Base-by-base conservation (phyloP, 306 rosid genomes). In the Prunus mume region DNA sequence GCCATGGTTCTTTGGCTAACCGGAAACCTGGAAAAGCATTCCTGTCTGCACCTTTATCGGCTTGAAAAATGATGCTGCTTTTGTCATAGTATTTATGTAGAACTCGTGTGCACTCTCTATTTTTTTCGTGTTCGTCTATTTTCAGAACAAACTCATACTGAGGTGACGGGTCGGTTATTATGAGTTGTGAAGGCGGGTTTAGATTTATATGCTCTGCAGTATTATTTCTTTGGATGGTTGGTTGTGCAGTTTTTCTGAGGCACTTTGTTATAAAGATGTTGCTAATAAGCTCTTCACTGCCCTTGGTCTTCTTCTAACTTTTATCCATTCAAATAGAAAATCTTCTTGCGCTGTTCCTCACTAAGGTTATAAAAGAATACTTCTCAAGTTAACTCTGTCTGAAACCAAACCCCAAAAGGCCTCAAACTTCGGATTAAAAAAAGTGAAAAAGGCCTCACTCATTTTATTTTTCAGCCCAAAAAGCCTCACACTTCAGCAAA, bases 21-120 rank as follows among this genome's bases (percentile, higher is more conserved):
- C 93, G 92, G 64, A 58, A 71, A 52, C 90, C 97, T 4, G 93
- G 93, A 76, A 74, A 72, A 68, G 93, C 97, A 24, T 87, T 85
- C 78, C 80, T 67, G 19, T 5, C 69, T 50, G 73, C 13, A 12
- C 49, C 84, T 1, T 7, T 55, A 3, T 50, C 68, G 3, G 67
- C 82, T 30, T 87, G 68, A 91, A 83, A 46, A 63, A 20, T 24
- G 15, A 34, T 17, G 12, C 9, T 57, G 25, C 43, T 57, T 43
- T 17, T 22, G 13, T 24, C 12, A 0, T 19, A 65, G 38, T 3
- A 6, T 18, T 57, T 27, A 73, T 73, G 41, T 22, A 72, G 43
- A 58, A 38, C 55, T 72, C 68, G 2, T 38, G 13, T 17, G 1
- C 27, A 43, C 19, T 47, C 19, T 47, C 17, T 58, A 8, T 57